phyloP scores from a whole-genome alignment of 768 basidiomycete species.

The Termitomyces sp. region DNA sequence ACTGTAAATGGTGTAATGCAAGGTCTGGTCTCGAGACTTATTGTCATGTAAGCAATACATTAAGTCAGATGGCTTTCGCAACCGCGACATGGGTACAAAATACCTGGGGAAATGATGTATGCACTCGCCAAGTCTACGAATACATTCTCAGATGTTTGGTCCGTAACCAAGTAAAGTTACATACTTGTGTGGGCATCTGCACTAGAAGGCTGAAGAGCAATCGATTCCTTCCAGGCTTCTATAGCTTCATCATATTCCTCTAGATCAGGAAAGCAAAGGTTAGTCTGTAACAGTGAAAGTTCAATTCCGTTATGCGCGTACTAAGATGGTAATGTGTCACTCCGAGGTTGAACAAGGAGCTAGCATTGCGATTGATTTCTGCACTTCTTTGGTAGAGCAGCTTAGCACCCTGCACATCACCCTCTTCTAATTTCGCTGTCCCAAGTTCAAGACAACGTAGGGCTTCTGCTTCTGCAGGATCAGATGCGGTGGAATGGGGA shows the following conservation, averaged over 20 bases:
- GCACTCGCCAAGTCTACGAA: slow-evolving; percentile 79
- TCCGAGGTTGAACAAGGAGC: slow-evolving; percentile 83
- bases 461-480: slow-evolving; percentile 81
- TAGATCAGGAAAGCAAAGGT: slow-evolving; percentile 22
- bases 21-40: slow-evolving; percentile 77
- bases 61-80: slow-evolving; percentile 5
- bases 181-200: slow-evolving; percentile 86
- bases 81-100: slow-evolving; percentile 2
- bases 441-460: slow-evolving; percentile 78
- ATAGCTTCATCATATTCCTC: slow-evolving; percentile 90
- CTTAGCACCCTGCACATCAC: slow-evolving; percentile 78
- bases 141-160: slow-evolving; percentile 13
- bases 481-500: slow-evolving; percentile 74
- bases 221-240: slow-evolving; percentile 81
- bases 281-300: slow-evolving; percentile 12
- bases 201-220: slow-evolving; percentile 75
- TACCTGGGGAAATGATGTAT: slow-evolving; percentile 71
- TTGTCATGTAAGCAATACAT: slow-evolving; percentile 2
- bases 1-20: slow-evolving; percentile 81
- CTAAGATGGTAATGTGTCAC: slow-evolving; percentile 90
- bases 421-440: slow-evolving; percentile 81
- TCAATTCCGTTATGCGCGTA: slow-evolving; percentile 32
- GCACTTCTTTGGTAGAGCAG: slow-evolving; percentile 73
- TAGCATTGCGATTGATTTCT: slow-evolving; percentile 76
- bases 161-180: slow-evolving; percentile 22